A percentile compares a stretch with the other conserved stretches of the same genome.
phyloP scores from a whole-genome alignment of 257 asterid genomes.

The Buddleja alternifolia region DNA sequence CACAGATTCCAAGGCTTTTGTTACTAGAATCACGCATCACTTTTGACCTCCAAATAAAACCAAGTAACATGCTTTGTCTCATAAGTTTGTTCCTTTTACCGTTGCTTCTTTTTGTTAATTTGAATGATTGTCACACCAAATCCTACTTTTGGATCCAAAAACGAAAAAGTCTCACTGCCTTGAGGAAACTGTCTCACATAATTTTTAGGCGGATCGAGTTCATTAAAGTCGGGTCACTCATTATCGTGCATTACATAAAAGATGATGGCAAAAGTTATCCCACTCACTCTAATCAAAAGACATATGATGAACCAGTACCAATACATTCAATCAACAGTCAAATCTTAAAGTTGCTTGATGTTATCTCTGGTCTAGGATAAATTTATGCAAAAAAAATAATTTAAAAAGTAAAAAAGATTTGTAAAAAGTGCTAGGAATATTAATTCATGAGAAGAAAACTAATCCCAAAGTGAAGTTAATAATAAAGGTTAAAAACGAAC shows the following conservation, averaged over 20 bases:
- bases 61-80: constrained; percentile 38
- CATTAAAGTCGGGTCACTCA: no score
- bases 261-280: no score
- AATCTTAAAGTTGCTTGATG: no score
- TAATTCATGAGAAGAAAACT: not conserved
- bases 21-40: constrained; percentile 32
- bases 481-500: not conserved
- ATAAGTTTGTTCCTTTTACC: not conserved
- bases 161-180: no score
- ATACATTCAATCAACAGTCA: no score
- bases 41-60: constrained; percentile 28
- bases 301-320: no score
- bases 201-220: no score
- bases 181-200: no score
- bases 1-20: constrained; percentile 20
- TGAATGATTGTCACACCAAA: constrained; percentile 26
- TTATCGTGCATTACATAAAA: no score
- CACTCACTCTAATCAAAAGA: no score
- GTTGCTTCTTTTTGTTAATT: constrained; percentile 19
- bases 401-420: not conserved
- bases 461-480: constrained; percentile 15
- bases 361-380: not conserved
- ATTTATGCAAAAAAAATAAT: not conserved
- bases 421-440: not conserved
- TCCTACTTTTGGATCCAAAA: constrained; percentile 3